Base-by-base conservation (phyloP, 371 early-diverging fungal species). In the Apophysomyces elegans region DNA sequence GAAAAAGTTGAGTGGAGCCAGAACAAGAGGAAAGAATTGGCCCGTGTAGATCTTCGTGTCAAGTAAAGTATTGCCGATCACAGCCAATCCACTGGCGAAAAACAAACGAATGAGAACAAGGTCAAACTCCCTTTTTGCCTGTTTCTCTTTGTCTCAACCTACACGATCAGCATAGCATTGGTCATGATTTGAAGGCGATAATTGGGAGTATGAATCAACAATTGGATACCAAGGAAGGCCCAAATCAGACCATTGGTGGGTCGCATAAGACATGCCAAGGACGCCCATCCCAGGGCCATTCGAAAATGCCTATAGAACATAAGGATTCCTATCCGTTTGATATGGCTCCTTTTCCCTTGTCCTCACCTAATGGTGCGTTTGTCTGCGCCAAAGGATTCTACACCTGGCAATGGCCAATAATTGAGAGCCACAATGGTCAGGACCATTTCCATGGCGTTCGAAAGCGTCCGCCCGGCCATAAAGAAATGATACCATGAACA, bases 171-270 rank as follows among this genome's bases (percentile, higher is more conserved):
- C 6, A 37, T 14, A 0, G 86, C 79, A 64, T 80, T 75, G 2
- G 64, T 7, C 4, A 72, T 38, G 2, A 84, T 69, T 13, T 59
- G 37, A 54, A 60, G 21, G 37, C 65, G 47, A 3, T 59, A 47
- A 35, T 44, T 61, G 14, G 56, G 47, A 14, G 77, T 47, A n/a
- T 67, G 50, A 26, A 69, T 6, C 4, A 91, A 44, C n/a, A 91
- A 68, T 1, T 82, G 72, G 1, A 76, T 12, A 4, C 93, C 94
- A 12, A 93, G 70, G 62, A 86, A 91, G 0, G 90, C 46, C 97
- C 97, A 97, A 12, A 94, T 66, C 11, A 93, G 72, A 8, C 84
- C 94, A 64, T 90, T 92, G 4, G 97, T 95, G 1, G 96, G 96
- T 32, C 96, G 84, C 59, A 95, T 75, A 21, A 96, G 74, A 69